Evolutionary conservation across 208 protist species (phyloP), one percentile per base, ranked within the genome.

Genomic region (Leishmania gerbilli): DNA sequence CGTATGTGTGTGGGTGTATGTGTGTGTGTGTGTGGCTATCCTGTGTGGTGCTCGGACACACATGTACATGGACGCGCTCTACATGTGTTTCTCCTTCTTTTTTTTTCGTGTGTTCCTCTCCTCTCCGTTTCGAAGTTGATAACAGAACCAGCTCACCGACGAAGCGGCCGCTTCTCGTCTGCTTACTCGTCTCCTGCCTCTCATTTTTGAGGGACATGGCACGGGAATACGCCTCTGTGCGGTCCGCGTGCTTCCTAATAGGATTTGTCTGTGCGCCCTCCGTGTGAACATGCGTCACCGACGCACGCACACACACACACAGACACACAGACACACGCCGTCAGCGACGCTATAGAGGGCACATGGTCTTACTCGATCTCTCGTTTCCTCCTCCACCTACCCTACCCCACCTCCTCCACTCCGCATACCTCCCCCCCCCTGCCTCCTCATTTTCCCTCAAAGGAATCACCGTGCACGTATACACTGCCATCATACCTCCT

Each of bases 91-190:
- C 64, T 77, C n/a, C 62, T 81, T 78, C 62, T 76, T 17, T 71
- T 71, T 77, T 74, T 74, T 77, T 37, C 34, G 34, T 37, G 34
- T 37, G 34, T 67, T 67, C 74, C 76, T n/a, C 64, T 62, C 42
- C 55, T 58, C 51, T 56, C 68, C 34, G 21, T 34, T 34, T 69
- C 60, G 47, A 47, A 37, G n/a, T 37, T 11, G 40, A 53, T 21
- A 74, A 37, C 1, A 15, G 45, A 17, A 24, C 45, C 42, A 2
- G 2, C 5, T 53, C 24, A 74, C 40, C 69, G 11, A 74, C 34
- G 45, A 55, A 31, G 51, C 19, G 27, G 40, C 13, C 27, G 21
- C 51, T 8, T 19, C 67, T 37, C 27, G 55, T 55, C 60, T 76
- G 31, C 45, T 42, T 34, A 6, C 27, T 58, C 9, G 5, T n/a